A percentile compares a stretch with the other conserved stretches of the same genome.
Evolutionary conservation across 805 yeast genomes (phyloP).

Genomic region (Saccharomycopsis sp.): DNA sequence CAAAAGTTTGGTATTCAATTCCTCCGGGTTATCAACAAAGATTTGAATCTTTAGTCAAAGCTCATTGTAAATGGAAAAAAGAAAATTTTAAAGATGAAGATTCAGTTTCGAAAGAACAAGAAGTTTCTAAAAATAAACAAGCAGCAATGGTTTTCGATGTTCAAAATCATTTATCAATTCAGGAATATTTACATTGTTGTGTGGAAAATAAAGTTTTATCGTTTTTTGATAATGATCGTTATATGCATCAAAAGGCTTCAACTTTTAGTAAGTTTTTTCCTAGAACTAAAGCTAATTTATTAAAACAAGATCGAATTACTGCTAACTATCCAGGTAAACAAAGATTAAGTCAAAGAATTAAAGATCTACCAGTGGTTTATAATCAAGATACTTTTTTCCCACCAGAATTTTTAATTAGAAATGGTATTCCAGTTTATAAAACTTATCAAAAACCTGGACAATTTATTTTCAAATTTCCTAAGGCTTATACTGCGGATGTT

Average conservation of each 20-base stretch:
- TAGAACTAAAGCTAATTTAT: slow-evolving; percentile 5
- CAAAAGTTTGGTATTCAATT: slow-evolving; percentile 52
- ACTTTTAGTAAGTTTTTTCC: slow-evolving; percentile 12
- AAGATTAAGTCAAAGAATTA: slow-evolving; percentile 2
- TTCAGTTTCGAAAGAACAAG: slow-evolving; percentile 4
- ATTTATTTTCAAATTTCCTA: slow-evolving; percentile 46
- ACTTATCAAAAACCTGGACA: slow-evolving; percentile 55
- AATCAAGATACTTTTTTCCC: slow-evolving; percentile 39
- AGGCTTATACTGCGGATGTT: slow-evolving; percentile 37
- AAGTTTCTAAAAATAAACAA: not conserved
- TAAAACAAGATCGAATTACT: slow-evolving; percentile 5
- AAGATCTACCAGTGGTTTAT: slow-evolving; percentile 18
- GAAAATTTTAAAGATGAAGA: slow-evolving; percentile 7
- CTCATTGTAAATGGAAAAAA: slow-evolving; percentile 2
- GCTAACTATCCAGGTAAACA: too few species aligned
- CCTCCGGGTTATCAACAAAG: slow-evolving; percentile 42
- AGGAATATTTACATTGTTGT: slow-evolving; percentile 21
- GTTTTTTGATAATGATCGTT: slow-evolving; percentile 21
- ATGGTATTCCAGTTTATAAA: slow-evolving; percentile 39
- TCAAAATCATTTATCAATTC: slow-evolving; percentile 7
- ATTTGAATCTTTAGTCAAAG: slow-evolving; percentile 35
- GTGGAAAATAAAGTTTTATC: slow-evolving; percentile 27
- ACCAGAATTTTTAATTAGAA: slow-evolving; percentile 35
- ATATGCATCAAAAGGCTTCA: slow-evolving; percentile 6
- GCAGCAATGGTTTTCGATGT: slow-evolving; percentile 2